A percentile compares a stretch with the other conserved stretches of the same genome.
Conservation (phyloP, 2,329 filamentous ascomycete species). For the Ophiostoma sp. region DNA sequence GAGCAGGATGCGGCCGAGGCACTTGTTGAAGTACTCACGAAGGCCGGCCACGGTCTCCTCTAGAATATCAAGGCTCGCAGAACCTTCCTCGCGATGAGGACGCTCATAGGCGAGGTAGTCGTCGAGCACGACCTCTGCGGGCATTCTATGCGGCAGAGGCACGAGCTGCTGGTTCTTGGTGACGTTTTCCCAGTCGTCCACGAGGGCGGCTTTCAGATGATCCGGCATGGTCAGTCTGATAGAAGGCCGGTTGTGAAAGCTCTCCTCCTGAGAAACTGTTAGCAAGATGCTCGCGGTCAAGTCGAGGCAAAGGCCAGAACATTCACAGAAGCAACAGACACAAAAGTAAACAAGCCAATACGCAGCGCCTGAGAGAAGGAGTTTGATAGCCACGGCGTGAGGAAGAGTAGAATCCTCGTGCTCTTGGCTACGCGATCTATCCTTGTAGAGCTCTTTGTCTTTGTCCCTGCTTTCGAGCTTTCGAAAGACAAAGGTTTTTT, state of each 20-base stretch:
- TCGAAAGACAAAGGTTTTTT: too few species aligned
- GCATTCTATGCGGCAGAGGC: conserved; percentile 68
- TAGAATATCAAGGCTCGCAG: conserved; percentile 74
- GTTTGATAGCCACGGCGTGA: too few species aligned
- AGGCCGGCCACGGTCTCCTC: conserved; percentile 84
- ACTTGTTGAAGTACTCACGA: conserved; percentile 90
- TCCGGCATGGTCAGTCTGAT: conserved; percentile 85
- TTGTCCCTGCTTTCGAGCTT: too few species aligned
- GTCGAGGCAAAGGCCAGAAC: too few species aligned
- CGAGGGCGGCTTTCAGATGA: conserved; percentile 81
- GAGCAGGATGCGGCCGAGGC: conserved; percentile 78
- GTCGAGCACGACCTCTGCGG: conserved; percentile 71
- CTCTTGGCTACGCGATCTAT: too few species aligned
- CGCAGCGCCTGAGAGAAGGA: too few species aligned
- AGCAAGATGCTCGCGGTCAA: background rate
- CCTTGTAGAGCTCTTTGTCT: too few species aligned
- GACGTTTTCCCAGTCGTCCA: conserved; percentile 98
- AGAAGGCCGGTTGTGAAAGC: conserved; percentile 75
- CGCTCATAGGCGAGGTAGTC: conserved; percentile 71
- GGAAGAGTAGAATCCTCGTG: too few species aligned
- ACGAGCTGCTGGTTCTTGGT: conserved; percentile 93
- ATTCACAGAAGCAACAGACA: too few species aligned
- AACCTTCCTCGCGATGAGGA: conserved; percentile 58
- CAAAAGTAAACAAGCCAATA: too few species aligned
- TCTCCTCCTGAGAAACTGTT: conserved; percentile 65